Base-by-base conservation (phyloP, 106 monocot species). In the Apostasia shenzhenica region DNA sequence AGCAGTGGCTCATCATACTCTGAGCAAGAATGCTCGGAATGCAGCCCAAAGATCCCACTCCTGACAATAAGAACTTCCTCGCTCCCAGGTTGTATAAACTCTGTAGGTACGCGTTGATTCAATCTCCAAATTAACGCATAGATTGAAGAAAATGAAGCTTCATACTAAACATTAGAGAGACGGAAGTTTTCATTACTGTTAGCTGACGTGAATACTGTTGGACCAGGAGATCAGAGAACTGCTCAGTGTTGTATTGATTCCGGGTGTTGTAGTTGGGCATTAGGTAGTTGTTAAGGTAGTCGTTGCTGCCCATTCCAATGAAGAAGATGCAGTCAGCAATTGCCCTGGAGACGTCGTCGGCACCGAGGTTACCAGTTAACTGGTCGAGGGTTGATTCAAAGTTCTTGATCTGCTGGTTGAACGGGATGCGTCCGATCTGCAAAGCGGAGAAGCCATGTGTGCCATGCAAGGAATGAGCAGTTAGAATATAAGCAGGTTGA, bases 261-360 rank as follows among this genome's bases (percentile, higher is more conserved):
- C 85, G 73, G 52, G 91, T 86, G 81, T 80, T 56, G 70, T 88
- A 91, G 78, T 88, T 84, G 14, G 95, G 91, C 75, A 84, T 55
- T 42, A 95, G 86, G 66, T 95, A 95, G 86, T 95, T 91, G 80
- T 95, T 95, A 41, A 91, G 82, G 82, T 88, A 91, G 82, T 91
- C 95, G 55, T 95, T 95, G 86, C 91, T 91, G 5, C 95, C 95
- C 84, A 91, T 86, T 41, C 88, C 88, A 5, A 95, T 67, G 70
- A 84, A 91, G 82, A 88, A 86, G 71, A 95, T 63, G 79, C 80
- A 86, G 52, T 71, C 73, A 0, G 73, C 59, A 3, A 91, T 67
- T 48, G 85, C 72, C 1, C 67, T 26, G 13, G 79, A 68, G 10
- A 83, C 79, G 1, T 56, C 60, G 4, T 74, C 82, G 4, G 80